These are phyloP conservation scores for Yamadazyma buinensis DNA, from an alignment of 1,139 yeast genomes.

Conservation along the genomic window DNA sequence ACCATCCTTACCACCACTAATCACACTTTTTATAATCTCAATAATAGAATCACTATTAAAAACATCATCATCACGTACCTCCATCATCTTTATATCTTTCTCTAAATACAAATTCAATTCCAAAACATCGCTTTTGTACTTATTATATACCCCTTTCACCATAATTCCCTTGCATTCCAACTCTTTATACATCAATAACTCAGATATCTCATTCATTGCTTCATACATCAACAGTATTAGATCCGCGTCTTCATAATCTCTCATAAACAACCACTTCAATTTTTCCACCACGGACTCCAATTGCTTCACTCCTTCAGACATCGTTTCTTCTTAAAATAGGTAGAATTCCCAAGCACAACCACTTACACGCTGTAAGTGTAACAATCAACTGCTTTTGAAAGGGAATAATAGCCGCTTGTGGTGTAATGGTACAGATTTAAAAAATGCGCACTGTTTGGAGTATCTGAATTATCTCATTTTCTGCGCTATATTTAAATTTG, in stretches of 20 bases:
- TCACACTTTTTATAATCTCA: background rate
- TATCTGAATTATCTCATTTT: background rate
- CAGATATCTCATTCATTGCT: constrained; percentile 1
- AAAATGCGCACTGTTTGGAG: too few relatives aligned
- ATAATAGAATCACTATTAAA: background rate
- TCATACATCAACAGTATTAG: constrained; percentile 4
- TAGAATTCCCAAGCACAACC: too few relatives aligned
- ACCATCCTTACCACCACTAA: too few relatives aligned
- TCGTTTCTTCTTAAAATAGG: too few relatives aligned
- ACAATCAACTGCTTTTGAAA: too few relatives aligned
- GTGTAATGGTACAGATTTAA: too few relatives aligned
- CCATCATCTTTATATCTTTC: too few relatives aligned
- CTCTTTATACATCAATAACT: constrained; percentile 1
- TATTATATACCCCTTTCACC: constrained; percentile 6
- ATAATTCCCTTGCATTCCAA: background rate
- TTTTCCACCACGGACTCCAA: background rate
- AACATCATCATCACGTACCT: background rate
- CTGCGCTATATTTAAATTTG: background rate
- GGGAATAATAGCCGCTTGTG: too few relatives aligned
- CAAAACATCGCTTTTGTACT: constrained; percentile 8
- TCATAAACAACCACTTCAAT: background rate
- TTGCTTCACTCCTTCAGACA: background rate
- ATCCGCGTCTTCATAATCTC: constrained; percentile 1
- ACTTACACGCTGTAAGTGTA: too few relatives aligned
- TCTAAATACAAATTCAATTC: constrained; percentile 5